Base-by-base conservation (phyloP, 1,284 basidiomycete genomes). In the Coniferiporia weirii region DNA sequence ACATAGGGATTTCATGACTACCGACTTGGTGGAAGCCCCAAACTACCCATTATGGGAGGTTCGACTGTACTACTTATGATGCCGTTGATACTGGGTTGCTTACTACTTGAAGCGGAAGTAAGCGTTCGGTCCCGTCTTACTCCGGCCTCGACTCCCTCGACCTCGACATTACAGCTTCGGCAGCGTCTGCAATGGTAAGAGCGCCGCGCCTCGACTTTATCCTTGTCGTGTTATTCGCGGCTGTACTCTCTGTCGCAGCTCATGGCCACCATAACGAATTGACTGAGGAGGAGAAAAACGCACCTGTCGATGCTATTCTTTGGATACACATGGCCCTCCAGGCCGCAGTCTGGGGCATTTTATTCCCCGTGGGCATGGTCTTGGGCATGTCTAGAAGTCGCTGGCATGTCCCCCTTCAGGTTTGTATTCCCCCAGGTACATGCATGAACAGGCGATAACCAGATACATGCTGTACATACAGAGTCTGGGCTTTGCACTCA, bases 321-420 rank as follows among this genome's bases (percentile, higher is more conserved):
- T 91, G 84, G 80, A 79, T 93, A 22, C 91, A 95, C 69, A 92
- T 94, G 61, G 73, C 78, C 38, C 69, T 93, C 12, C 91, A 94
- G 67, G 82, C 80, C 2, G 69, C 81, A 8, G 83, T 92, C 5
- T 95, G 92, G 92, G 89, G 87, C 1, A 70, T 94, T 10, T 69
- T 93, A 19, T 95, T 94, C 68, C 92, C 93, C 0, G 77, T 87
- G 7, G 93, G 93, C 22, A 94, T 95, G 92, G 89, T 94, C 0
- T 74, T 95, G 1, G 92, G 92, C 8, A 75, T 95, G 32, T 79
- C 86, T 7, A 80, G 87, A 68, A 92, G 83, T 70, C 79, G 82
- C 68, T 94, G 89, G 85, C 92, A 95, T 71, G 91, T 94, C 47
- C 92, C 92, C 3, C 70, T 94, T 1, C 92, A 95, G 75, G 86